Evolutionary conservation across 495 filamentous ascomycete genomes (phyloP), one percentile per base, ranked within the genome.

Genomic region (Penicillium herquei): DNA sequence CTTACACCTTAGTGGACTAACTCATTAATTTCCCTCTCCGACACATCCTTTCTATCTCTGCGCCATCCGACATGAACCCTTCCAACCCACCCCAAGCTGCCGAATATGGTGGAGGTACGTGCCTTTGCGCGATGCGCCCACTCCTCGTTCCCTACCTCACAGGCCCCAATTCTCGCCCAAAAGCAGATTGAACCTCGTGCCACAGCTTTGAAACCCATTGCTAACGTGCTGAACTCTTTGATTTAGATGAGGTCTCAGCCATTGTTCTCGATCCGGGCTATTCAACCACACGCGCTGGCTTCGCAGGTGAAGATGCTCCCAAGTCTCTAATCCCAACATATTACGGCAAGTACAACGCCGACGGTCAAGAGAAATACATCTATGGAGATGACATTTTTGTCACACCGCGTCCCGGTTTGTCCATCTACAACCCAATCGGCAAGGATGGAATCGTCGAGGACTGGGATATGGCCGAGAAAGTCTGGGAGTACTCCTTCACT

Each of bases 231-330:
- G 49, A 52, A 52, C 52, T 37, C 1, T 10, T 37, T 37, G 1
- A 17, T 52, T 45, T 58, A 96, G 94, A 98, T 78, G 94, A 98
- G 73, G 91, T 98, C 49, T 94, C 91, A 13, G 94, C 94, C 26
- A 89, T 98, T 65, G 90, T 98, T 18, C 90, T 98, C 62, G 94
- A 98, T 65, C 89, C 95, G 4, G 94, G 95, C 40, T 96, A 89
- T 75, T 89, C 87, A 43, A 88, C 84, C 63, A 90, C 86, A 13
- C 93, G 95, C 74, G 95, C 92, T 52, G 94, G 94, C 57, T 98
- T 96, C 68, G 94, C 94, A 4, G 94, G 95, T 62, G 94, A 98
- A 86, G 94, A 98, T 74, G 85, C 89, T 3, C 94, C 94, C 53
- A 98, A 98, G 79, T 90, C 90, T 12, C 83, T 98, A 47, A 79